phyloP scores from a whole-genome alignment of 2,329 filamentous ascomycete genomes.

The Aspergillus japonicus region DNA sequence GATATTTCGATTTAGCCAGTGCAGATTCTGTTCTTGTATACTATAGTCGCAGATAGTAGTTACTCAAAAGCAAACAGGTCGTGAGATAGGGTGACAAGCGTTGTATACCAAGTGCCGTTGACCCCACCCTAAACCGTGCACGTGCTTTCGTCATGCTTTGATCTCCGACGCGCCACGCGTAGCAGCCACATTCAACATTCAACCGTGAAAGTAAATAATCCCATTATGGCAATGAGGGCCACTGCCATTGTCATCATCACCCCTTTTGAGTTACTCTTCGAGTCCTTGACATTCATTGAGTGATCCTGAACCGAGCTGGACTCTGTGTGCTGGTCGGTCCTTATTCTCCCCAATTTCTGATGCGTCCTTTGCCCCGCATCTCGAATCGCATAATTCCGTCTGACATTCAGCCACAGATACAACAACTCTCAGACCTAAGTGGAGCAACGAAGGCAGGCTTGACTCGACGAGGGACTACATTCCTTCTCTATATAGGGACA shows the following conservation, averaged over 20 bases:
- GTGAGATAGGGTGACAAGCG: too few species aligned
- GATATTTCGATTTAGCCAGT: constrained; percentile 6
- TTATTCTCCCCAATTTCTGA: not conserved
- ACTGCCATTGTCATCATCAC: not conserved
- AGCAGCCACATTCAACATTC: not conserved
- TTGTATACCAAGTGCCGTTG: not conserved
- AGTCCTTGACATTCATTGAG: not conserved
- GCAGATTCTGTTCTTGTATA: not conserved
- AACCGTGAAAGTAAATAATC: not conserved
- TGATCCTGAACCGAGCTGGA: not conserved
- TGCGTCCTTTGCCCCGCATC: not conserved
- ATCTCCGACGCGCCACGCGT: constrained; percentile 2
- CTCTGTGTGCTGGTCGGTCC: not conserved
- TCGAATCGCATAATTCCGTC: not conserved
- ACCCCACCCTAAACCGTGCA: constrained; percentile 1
- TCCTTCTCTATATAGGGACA: not conserved
- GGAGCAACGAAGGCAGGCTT: not conserved
- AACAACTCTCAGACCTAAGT: not conserved
- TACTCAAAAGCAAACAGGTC: not conserved
- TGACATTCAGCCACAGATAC: not conserved
- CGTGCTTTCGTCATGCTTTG: constrained; percentile 1
- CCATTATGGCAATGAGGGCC: not conserved
- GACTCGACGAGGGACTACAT: not conserved
- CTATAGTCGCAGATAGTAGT: not conserved
- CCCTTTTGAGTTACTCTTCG: not conserved